These are phyloP conservation scores for Suhomyces wounanorum DNA, from an alignment of 1,139 yeast genomes.

Conservation along the genomic window DNA sequence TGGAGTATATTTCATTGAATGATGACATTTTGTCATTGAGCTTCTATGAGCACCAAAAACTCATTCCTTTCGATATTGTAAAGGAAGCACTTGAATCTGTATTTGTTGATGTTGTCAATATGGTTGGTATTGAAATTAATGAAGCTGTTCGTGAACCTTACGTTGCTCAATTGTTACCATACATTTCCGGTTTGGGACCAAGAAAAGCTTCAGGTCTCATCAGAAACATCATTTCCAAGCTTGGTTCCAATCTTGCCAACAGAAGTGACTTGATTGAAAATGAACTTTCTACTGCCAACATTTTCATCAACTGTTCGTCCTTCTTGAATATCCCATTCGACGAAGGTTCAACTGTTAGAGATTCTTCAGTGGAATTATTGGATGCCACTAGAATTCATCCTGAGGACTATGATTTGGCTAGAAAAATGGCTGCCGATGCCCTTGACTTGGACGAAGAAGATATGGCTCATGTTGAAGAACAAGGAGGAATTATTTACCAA, in stretches of 20 bases:
- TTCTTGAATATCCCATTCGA: constrained; percentile 81
- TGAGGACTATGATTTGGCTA: constrained; percentile 92
- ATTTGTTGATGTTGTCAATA: constrained; percentile 85
- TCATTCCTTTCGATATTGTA: constrained; percentile 66
- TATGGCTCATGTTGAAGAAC: constrained; percentile 71
- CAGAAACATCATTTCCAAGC: constrained; percentile 73
- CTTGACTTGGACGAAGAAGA: constrained; percentile 95
- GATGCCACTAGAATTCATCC: constrained; percentile 98
- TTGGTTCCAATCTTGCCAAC: constrained; percentile 67
- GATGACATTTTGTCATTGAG: constrained; percentile 70
- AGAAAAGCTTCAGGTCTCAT: constrained; percentile 89
- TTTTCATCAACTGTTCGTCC: constrained; percentile 90
- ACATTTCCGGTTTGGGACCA: constrained; percentile 90
- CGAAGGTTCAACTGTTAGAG: constrained; percentile 47
- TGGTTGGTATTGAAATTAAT: constrained; percentile 92
- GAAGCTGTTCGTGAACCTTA: constrained; percentile 81
- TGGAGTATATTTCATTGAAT: constrained; percentile 83
- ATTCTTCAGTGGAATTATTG: constrained; percentile 71
- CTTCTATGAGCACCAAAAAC: constrained; percentile 74
- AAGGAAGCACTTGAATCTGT: constrained; percentile 73
- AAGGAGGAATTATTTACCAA: constrained; percentile 83
- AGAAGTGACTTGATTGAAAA: constrained; percentile 79
- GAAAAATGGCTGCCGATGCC: constrained; percentile 98
- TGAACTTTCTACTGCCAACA: constrained; percentile 73
- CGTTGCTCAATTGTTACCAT: constrained; percentile 70